These are phyloP conservation scores for Rhytidhysteron rufulum DNA, from an alignment of 2,329 filamentous ascomycete genomes.

Conservation along the genomic window DNA sequence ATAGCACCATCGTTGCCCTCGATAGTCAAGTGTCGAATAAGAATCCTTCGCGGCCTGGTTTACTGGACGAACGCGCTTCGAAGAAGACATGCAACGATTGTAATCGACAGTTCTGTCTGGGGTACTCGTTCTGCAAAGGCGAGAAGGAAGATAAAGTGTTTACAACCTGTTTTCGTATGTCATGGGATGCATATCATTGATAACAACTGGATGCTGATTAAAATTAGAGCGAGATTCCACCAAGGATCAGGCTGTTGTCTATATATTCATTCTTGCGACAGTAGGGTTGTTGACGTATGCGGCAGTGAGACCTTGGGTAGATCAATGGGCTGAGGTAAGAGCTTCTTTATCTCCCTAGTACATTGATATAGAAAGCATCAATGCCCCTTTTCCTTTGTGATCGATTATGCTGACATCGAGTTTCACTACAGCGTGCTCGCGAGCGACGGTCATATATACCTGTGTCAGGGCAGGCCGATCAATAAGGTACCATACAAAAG, in stretches of 20 bases:
- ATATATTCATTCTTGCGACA: constrained; percentile 63
- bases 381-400: too few species aligned
- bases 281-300: constrained; percentile 59
- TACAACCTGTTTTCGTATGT: constrained; percentile 62
- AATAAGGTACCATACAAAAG: constrained; percentile 10
- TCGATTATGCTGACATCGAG: constrained; percentile 7
- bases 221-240: constrained; percentile 60
- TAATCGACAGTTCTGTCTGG: constrained; percentile 63
- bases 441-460: constrained; percentile 52
- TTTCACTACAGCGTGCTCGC: constrained; percentile 38
- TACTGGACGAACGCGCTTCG: constrained; percentile 24
- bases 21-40: constrained; percentile 41
- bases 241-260: constrained; percentile 64
- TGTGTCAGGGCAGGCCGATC: constrained; percentile 37
- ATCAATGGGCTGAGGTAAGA: constrained; percentile 52
- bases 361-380: too few species aligned
- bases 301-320: constrained; percentile 55
- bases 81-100: constrained; percentile 61
- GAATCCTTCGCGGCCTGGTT: constrained; percentile 14
- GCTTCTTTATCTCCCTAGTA: too few species aligned
- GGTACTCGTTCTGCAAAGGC: constrained; percentile 59
- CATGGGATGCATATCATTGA: too few species aligned
- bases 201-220: constrained; percentile 8
- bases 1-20: constrained; percentile 65
- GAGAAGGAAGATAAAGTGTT: constrained; percentile 62